Percentiles rank a stretch among this genome's conserved stretches.
Conservation (phyloP, 192 early-diverging fungal genomes). For the Umbelopsis sp. region DNA sequence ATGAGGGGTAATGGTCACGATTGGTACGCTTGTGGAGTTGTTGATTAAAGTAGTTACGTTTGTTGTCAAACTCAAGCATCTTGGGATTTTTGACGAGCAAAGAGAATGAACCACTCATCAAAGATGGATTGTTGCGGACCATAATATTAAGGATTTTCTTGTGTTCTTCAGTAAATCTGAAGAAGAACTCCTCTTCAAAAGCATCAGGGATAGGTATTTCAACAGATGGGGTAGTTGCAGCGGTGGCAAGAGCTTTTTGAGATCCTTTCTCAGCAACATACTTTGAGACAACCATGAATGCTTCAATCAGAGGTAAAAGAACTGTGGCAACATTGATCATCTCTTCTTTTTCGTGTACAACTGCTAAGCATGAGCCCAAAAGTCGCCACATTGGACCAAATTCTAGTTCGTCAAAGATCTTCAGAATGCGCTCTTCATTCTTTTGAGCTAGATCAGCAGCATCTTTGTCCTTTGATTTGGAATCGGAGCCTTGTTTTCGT, state of each 20-base stretch:
- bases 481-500: conserved; percentile 25
- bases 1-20: conserved; percentile 65
- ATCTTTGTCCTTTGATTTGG: conserved; percentile 7
- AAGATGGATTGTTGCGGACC: conserved; percentile 94
- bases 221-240: background rate
- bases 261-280: conserved; percentile 61
- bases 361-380: conserved; percentile 70
- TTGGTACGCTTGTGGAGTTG: conserved; percentile 85
- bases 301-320: conserved; percentile 91
- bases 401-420: conserved; percentile 51
- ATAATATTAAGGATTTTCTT: conserved; percentile 96
- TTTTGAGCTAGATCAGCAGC: conserved; percentile 27
- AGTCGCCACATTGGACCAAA: conserved; percentile 77
- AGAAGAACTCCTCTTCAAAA: conserved; percentile 66
- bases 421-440: conserved; percentile 51
- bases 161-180: conserved; percentile 89
- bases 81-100: conserved; percentile 96
- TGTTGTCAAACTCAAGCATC: conserved; percentile 99
- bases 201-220: conserved; percentile 18
- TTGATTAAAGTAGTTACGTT: conserved; percentile 96
- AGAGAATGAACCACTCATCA: conserved; percentile 97
- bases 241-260: background rate
- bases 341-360: conserved; percentile 76
- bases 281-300: conserved; percentile 97
- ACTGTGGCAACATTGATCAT: conserved; percentile 91